Base-by-base conservation (phyloP, 139 green algal genomes). In the Chlorella vulgaris region DNA sequence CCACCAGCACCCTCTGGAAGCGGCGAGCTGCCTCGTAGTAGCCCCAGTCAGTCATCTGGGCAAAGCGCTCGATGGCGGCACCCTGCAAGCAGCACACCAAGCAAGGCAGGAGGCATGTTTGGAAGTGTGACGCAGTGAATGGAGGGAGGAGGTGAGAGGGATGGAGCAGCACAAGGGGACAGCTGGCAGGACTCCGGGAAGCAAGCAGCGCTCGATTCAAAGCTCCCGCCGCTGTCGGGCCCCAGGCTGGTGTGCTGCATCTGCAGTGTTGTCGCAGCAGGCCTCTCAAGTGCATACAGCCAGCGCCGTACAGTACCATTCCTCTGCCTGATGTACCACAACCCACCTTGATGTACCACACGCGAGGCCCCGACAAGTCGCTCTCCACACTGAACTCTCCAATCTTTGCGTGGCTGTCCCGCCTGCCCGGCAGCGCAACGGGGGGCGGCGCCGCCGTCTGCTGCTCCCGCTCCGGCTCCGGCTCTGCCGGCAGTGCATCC, bases 11-110 rank as follows among this genome's bases (percentile, higher is more conserved):
- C 38, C 87, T 80, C 82, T 92, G 89, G 82, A 94, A 95, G 60
- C 92, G 83, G 69, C 87, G 88, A 18, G 92, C 88, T 3, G 93
- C 90, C 81, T 98, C 94, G 68, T 96, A 98, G 82, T 98, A 98
- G 67, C 94, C 88, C 93, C 94, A 98, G 83, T 98, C 96, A 7
- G 95, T 98, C 95, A 98, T 98, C 83, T 95, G 89, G 43, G 89
- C 88, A 88, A 98, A 98, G 4, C 89, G 86, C 87, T 95, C 89
- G 22, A 98, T 83, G 24, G 87, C 95, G 55, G 89, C 81, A 24
- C 94, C 94, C 31, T 88, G 60, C 39, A 94, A 81, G 35, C 35
- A n/a, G n/a, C n/a, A n/a, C n/a, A n/a, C n/a, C n/a, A n/a, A n/a
- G n/a, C n/a, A n/a, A n/a, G n/a, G n/a, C n/a, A n/a, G n/a, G n/a